phyloP scores from a whole-genome alignment of 2,329 filamentous ascomycete genomes.

The Penicillium fuscoglaucum region DNA sequence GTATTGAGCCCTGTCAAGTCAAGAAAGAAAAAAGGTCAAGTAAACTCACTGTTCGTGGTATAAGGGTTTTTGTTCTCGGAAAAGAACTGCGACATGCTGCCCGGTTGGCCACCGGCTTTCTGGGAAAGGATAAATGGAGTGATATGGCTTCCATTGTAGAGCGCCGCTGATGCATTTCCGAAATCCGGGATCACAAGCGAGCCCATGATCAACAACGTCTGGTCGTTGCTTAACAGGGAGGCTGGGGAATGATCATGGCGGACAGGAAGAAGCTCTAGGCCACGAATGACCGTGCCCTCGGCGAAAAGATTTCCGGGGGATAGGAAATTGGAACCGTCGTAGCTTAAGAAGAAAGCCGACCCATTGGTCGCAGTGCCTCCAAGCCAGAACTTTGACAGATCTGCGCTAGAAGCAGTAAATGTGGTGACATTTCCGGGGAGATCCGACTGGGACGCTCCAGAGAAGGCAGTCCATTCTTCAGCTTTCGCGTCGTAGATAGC shows the following conservation, averaged over 20 bases:
- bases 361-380: conserved; percentile 69
- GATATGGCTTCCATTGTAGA: conserved; percentile 81
- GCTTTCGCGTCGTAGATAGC: conserved; percentile 70
- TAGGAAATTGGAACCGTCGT: conserved; percentile 70
- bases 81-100: conserved; percentile 79
- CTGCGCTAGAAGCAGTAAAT: conserved; percentile 70
- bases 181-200: conserved; percentile 72
- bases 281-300: conserved; percentile 67
- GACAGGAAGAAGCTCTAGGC: conserved; percentile 77
- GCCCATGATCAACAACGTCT: conserved; percentile 82
- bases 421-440: conserved; percentile 80
- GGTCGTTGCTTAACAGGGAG: conserved; percentile 63
- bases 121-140: conserved; percentile 79
- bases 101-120: conserved; percentile 62
- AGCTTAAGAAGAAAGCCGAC: conserved; percentile 77
- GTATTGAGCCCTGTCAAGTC: conserved; percentile 13
- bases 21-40: conserved; percentile 1
- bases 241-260: conserved; percentile 66
- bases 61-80: conserved; percentile 80
- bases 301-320: conserved; percentile 65
- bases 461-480: conserved; percentile 63
- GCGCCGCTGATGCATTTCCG: conserved; percentile 78
- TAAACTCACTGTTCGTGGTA: conserved; percentile 58
- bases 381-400: conserved; percentile 76
- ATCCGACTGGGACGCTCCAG: conserved; percentile 50